Base-by-base conservation (phyloP, 495 filamentous ascomycete genomes). In the Neurospora africana region DNA sequence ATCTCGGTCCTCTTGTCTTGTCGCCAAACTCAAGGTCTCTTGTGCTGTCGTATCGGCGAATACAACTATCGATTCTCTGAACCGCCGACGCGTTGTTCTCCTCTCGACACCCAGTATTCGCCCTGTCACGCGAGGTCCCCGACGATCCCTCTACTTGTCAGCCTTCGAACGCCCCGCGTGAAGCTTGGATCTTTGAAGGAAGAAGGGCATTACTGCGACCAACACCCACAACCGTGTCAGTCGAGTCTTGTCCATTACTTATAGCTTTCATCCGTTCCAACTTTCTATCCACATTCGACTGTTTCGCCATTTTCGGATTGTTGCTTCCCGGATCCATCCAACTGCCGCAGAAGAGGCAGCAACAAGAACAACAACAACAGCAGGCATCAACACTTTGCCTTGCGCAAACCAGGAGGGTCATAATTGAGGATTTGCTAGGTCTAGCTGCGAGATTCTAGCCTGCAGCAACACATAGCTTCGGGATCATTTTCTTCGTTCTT, bases 111-210 rank as follows among this genome's bases (percentile, higher is more conserved):
- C 1, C 47, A 27, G 21, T 58, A 8, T 58, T 5, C n/a, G n/a
- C 21, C 47, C 47, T 1, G 13, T 30, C 53, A 30, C 53, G 53
- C 53, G 53, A 65, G 53, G 7, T 65, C 53, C 53, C 53, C 27
- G 53, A 35, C 53, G 53, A 65, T 65, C 53, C 53, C 53, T 65
- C 53, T 19, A 65, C 53, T 33, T 33, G 53, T 19, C 53, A 15
- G 33, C 53, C 53, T 33, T 65, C 23, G 19, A 65, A 65, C 68
- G 19, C 4, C 33, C 23, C 19, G 61, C 33, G 35, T 71, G 74
- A 65, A 77, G 72, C 75, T 77, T 75, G 70, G 75, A 61, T 72
- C 70, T 68, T 3, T 65, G 53, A 33, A 53, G 47, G 58, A 27
- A n/a, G n/a, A 36, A 44, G 23, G 68, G 40, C 36, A n/a, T 36